phyloP scores from a whole-genome alignment of 208 protist species.

The Leishmania lainsoni region DNA sequence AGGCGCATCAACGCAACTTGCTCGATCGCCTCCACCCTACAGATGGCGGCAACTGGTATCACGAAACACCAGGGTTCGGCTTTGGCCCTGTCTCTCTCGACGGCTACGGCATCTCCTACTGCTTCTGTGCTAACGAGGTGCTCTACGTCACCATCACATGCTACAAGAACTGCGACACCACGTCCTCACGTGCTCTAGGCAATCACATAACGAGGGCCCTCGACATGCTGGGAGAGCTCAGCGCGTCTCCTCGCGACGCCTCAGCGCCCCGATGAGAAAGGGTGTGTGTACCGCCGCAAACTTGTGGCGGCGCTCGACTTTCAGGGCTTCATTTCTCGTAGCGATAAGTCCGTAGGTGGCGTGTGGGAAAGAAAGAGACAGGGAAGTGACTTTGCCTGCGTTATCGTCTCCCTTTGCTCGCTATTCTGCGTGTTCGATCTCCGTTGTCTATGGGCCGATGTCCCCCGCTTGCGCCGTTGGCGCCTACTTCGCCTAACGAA shows the following conservation, averaged over 20 bases:
- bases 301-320: not conserved
- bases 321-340: not conserved
- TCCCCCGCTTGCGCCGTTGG: not conserved
- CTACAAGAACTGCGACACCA: constrained; percentile 55
- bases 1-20: constrained; percentile 74
- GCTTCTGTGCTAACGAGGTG: constrained; percentile 60
- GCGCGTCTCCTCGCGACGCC: not conserved
- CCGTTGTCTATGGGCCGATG: not conserved
- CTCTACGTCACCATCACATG: constrained; percentile 86
- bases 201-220: constrained; percentile 54
- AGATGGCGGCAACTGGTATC: constrained; percentile 29
- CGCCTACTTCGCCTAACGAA: not conserved
- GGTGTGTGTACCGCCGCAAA: not conserved
- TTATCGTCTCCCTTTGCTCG: not conserved
- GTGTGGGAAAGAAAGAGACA: not conserved
- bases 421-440: not conserved
- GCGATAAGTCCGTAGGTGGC: not conserved
- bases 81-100: constrained; percentile 88
- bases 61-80: constrained; percentile 70
- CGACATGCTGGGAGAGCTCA: constrained; percentile 38
- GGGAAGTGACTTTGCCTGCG: not conserved
- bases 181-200: constrained; percentile 38
- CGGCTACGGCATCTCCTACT: constrained; percentile 93
- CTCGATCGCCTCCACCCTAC: constrained; percentile 45
- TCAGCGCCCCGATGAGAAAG: not conserved